A percentile compares a stretch with the other conserved stretches of the same genome.
Conservation (phyloP, 23 red algal genomes). For the Pyropia haitanensis region DNA sequence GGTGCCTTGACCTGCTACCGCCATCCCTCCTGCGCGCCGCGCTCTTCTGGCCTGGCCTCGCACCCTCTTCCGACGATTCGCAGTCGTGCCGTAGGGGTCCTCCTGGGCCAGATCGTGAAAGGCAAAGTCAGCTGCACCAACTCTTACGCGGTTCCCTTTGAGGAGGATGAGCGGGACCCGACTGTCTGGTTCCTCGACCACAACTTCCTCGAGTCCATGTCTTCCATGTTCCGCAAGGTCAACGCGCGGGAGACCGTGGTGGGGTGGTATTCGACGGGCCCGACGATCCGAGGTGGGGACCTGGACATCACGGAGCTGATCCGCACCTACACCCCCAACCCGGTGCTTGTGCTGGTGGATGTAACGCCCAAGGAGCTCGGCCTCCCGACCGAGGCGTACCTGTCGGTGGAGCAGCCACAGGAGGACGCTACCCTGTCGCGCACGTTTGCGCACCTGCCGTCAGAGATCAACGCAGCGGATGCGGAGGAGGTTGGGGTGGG, state of each 20-base stretch:
- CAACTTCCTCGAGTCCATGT: slow-evolving; percentile 95
- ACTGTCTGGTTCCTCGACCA: slow-evolving; percentile 95
- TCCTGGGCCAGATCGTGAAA: slow-evolving; percentile 65
- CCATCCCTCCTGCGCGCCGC: background rate
- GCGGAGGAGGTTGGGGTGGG: slow-evolving; percentile 97
- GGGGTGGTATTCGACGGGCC: slow-evolving; percentile 99
- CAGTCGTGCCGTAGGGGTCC: slow-evolving; percentile 83
- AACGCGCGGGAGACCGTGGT: slow-evolving; percentile 88
- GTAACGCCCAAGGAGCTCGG: slow-evolving; percentile 91
- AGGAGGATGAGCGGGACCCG: slow-evolving; percentile 90
- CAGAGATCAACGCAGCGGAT: slow-evolving; percentile 76
- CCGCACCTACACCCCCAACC: slow-evolving; percentile 56
- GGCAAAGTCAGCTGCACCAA: slow-evolving; percentile 80
- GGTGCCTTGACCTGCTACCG: background rate
- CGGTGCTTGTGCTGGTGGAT: slow-evolving; percentile 89
- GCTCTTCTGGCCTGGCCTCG: background rate
- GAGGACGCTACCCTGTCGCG: slow-evolving; percentile 39
- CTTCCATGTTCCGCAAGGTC: slow-evolving; percentile 96
- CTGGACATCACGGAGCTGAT: slow-evolving; percentile 90
- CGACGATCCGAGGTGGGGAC: slow-evolving; percentile 87
- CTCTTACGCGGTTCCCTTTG: slow-evolving; percentile 96
- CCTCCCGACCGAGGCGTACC: slow-evolving; percentile 92
- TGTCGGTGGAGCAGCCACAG: slow-evolving; percentile 73
- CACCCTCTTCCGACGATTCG: background rate
- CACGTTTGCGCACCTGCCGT: slow-evolving; percentile 88